Evolutionary conservation across 2,329 filamentous ascomycete genomes (phyloP).

Genomic region (Aspergillus tamarii): DNA sequence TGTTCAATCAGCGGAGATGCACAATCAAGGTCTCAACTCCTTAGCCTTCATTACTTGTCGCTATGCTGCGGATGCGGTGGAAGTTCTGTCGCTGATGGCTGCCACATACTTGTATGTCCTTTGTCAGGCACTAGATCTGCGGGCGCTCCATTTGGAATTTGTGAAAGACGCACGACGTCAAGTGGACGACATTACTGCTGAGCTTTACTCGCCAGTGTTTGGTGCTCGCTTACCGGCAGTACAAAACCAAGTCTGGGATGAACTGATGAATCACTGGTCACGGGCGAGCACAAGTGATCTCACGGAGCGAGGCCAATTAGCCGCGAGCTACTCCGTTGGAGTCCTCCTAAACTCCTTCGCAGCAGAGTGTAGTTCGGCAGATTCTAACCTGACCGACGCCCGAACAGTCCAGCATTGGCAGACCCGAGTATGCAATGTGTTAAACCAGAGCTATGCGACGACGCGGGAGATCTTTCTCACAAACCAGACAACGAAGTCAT

Average conservation of each 20-base stretch:
- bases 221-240: background rate
- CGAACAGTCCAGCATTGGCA: background rate
- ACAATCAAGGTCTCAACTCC: constrained; percentile 68
- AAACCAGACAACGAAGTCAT: constrained; percentile 14
- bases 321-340: background rate
- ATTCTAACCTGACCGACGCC: no score
- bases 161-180: background rate
- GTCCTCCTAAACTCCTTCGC: background rate
- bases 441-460: constrained; percentile 11
- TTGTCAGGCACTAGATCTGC: constrained; percentile 61
- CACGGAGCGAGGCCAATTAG: constrained; percentile 9
- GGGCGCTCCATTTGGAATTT: constrained; percentile 31
- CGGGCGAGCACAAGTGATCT: constrained; percentile 17
- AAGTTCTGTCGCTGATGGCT: constrained; percentile 58
- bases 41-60: constrained; percentile 62
- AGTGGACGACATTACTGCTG: background rate
- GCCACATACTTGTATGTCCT: constrained; percentile 57
- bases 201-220: background rate
- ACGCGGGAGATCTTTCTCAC: constrained; percentile 22
- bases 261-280: constrained; percentile 23
- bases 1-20: constrained; percentile 68
- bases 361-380: background rate
- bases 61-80: constrained; percentile 58
- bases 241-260: constrained; percentile 11
- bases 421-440: background rate